phyloP scores from a whole-genome alignment of 2,329 filamentous ascomycete species.

The Colletotrichum theobromicola region DNA sequence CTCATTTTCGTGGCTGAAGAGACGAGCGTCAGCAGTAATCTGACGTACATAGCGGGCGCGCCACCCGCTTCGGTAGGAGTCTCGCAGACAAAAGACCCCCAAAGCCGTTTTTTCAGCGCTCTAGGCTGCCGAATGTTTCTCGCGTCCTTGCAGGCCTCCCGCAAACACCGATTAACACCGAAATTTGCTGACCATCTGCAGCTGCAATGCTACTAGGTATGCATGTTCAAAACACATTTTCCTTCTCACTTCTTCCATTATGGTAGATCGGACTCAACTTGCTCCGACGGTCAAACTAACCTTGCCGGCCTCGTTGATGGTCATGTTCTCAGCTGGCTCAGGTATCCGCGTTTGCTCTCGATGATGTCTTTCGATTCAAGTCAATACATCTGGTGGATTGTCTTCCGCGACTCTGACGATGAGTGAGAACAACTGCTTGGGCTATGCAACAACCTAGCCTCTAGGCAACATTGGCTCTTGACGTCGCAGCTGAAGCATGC shows the following conservation, averaged over 20 bases:
- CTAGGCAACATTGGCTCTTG: neutral
- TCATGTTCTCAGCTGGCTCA: rapidly evolving
- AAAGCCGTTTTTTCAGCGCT: neutral
- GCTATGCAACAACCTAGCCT: neutral
- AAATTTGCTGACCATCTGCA: neutral
- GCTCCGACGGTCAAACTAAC: neutral
- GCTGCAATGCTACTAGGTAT: no score
- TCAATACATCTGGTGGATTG: neutral
- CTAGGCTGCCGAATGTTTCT: neutral
- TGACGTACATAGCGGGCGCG: neutral
- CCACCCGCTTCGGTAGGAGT: neutral
- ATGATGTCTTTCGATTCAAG: neutral
- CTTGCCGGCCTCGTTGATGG: neutral
- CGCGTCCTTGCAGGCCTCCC: neutral
- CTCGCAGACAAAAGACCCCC: neutral
- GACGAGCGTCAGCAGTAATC: neutral
- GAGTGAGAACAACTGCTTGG: neutral
- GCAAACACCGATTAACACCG: neutral
- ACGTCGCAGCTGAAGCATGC: neutral
- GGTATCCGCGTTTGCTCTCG: neutral
- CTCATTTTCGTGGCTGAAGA: neutral
- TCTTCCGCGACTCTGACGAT: neutral
- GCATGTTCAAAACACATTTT: neutral
- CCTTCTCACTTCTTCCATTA: neutral
- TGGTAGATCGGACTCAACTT: neutral